Conservation (phyloP, 805 yeast species). For the Saccharomycopsis capsularis region DNA sequence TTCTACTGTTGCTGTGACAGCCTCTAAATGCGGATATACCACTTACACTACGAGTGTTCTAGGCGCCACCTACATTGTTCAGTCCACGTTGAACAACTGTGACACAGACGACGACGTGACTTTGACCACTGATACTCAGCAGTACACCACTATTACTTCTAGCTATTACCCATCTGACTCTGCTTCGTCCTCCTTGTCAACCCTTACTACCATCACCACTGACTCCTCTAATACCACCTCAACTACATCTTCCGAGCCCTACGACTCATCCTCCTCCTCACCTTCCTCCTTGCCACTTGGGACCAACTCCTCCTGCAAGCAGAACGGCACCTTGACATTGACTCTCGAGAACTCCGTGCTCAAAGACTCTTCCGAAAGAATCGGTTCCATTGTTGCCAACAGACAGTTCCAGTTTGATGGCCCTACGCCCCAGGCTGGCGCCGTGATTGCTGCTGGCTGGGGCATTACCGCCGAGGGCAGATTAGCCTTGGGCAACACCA, state of each 20-base stretch:
- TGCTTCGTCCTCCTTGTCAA: neutral
- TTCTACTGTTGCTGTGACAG: neutral
- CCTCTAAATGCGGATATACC: constrained; percentile 15
- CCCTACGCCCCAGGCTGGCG: constrained; percentile 54
- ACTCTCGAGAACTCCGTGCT: constrained; percentile 36
- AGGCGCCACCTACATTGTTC: constrained; percentile 19
- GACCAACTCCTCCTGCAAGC: constrained; percentile 28
- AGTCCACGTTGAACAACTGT: constrained; percentile 12
- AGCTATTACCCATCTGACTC: neutral
- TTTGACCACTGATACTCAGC: neutral
- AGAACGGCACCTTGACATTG: constrained; percentile 41
- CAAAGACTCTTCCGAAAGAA: constrained; percentile 42
- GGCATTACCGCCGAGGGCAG: constrained; percentile 29
- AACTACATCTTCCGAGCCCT: constrained; percentile 28
- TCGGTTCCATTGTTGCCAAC: constrained; percentile 56
- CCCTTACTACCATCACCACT: constrained; percentile 17
- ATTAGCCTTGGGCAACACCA: constrained; percentile 42
- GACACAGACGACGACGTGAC: neutral
- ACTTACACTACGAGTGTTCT: constrained; percentile 17
- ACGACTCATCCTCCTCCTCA: constrained; percentile 25
- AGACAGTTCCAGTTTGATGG: constrained; percentile 61
- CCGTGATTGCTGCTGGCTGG: constrained; percentile 47
- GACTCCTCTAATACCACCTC: constrained; percentile 25
- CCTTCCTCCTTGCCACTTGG: constrained; percentile 21
- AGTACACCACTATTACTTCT: neutral